Evolutionary conservation across 2,329 filamentous ascomycete species (phyloP).

Genomic region (Phialemoniopsis sp.): DNA sequence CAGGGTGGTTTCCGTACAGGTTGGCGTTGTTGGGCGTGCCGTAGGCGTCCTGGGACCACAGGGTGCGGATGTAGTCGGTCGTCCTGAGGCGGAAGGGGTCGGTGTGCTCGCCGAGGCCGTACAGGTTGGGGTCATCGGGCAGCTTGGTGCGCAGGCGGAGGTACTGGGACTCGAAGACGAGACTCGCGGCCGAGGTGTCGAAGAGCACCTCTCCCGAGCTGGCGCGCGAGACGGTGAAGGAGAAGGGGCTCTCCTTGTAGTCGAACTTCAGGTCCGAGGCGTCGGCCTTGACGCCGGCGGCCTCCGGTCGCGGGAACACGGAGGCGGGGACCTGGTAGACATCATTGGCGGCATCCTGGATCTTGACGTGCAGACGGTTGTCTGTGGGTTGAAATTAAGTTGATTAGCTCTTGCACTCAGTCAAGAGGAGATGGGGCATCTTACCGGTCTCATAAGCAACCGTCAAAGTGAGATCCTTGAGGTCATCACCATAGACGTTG

Average conservation of each 20-base stretch:
- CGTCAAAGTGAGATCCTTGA: conserved; percentile 60
- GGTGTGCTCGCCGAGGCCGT: conserved; percentile 75
- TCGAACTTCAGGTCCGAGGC: conserved; percentile 24
- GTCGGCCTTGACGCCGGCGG: conserved; percentile 35
- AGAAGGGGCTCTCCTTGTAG: conserved; percentile 65
- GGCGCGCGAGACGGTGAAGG: conserved; percentile 32
- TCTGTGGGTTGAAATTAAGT: neutral
- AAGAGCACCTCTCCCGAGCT: conserved; percentile 53
- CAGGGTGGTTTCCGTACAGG: conserved; percentile 60
- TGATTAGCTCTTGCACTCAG: neutral
- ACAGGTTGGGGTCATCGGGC: conserved; percentile 65
- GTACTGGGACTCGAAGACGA: conserved; percentile 78
- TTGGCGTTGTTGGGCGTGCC: conserved; percentile 41
- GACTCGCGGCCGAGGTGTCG: conserved; percentile 60
- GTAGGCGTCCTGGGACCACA: conserved; percentile 15
- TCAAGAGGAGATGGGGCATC: neutral
- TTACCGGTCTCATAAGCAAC: conserved; percentile 61
- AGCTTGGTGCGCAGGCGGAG: conserved; percentile 67
- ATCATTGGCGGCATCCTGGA: conserved; percentile 32
- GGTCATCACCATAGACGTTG: conserved; percentile 74
- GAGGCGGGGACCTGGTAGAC: conserved; percentile 3
- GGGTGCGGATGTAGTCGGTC: conserved; percentile 63
- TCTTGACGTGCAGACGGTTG: conserved; percentile 66
- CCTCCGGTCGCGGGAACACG: neutral
- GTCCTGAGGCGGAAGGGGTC: conserved; percentile 67